Evolutionary conservation across 2,329 filamentous ascomycete species (phyloP).

Genomic region (Calonectria henricotiae): DNA sequence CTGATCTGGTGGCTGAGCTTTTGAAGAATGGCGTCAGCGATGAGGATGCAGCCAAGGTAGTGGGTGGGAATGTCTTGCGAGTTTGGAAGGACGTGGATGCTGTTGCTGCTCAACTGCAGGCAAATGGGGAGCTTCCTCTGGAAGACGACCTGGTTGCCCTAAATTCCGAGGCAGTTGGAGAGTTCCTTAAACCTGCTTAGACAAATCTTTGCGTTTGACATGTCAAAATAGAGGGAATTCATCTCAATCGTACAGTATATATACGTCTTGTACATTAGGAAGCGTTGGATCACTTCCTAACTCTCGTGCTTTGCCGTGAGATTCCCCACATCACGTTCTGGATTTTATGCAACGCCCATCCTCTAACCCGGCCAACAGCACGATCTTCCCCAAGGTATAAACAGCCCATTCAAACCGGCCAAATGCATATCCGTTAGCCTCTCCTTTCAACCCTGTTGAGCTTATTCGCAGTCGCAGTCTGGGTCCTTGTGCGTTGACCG

Average conservation of each 20-base stretch:
- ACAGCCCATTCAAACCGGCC: conserved; percentile 6
- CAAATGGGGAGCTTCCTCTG: conserved; percentile 67
- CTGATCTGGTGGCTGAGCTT: conserved; percentile 83
- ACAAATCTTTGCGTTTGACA: conserved; percentile 17
- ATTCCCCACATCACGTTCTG: background rate
- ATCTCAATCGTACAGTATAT: conserved; percentile 54
- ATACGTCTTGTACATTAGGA: conserved; percentile 54
- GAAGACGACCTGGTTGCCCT: conserved; percentile 66
- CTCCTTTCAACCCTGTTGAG: conserved; percentile 72
- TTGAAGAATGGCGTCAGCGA: conserved; percentile 83
- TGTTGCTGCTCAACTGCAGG: conserved; percentile 79
- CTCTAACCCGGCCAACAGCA: background rate
- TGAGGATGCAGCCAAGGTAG: conserved; percentile 80
- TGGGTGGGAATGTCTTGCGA: conserved; percentile 85
- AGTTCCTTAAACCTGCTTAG: conserved; percentile 27
- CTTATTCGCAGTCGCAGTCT: conserved; percentile 74
- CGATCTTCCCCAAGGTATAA: conserved; percentile 3
- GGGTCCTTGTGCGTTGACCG: conserved; percentile 89
- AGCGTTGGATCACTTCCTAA: conserved; percentile 33
- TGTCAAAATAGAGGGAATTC: conserved; percentile 38
- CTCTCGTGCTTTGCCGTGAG: conserved; percentile 19
- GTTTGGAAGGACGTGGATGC: conserved; percentile 87
- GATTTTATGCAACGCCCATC: conserved; percentile 1
- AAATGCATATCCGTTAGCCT: conserved; percentile 43
- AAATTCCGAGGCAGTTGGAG: conserved; percentile 36